These are phyloP conservation scores for Lichtheimia ramosa DNA, from an alignment of 371 early-diverging fungal genomes.

Conservation along the genomic window DNA sequence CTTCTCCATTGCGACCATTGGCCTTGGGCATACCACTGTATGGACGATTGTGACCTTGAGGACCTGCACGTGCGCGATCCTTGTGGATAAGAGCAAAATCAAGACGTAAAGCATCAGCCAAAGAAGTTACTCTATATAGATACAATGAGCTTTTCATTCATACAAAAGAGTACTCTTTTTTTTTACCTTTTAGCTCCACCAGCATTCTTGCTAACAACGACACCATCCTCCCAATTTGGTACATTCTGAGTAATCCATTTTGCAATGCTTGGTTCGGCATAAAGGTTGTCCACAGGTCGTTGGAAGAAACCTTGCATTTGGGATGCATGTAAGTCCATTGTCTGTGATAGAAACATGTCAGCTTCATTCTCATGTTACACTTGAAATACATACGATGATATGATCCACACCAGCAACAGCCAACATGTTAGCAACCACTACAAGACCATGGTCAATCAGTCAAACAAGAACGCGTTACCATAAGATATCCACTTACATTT, in stretches of 20 bases:
- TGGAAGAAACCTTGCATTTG: slow-evolving; percentile 98
- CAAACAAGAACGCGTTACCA: background rate
- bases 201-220: slow-evolving; percentile 96
- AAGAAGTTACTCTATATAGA: slow-evolving; percentile 79
- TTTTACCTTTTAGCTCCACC: slow-evolving; percentile 93
- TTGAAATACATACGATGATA: slow-evolving; percentile 68
- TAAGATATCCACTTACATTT: slow-evolving; percentile 61
- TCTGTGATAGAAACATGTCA: slow-evolving; percentile 31
- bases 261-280: slow-evolving; percentile 90
- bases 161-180: background rate
- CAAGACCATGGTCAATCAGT: background rate
- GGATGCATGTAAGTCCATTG: slow-evolving; percentile 92
- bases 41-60: slow-evolving; percentile 56
- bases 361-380: background rate
- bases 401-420: slow-evolving; percentile 95
- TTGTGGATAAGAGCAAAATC: slow-evolving; percentile 96
- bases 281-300: slow-evolving; percentile 93
- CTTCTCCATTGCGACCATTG: slow-evolving; percentile 40
- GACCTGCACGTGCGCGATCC: slow-evolving; percentile 69
- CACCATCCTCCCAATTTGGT: slow-evolving; percentile 75
- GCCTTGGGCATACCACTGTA: slow-evolving; percentile 52
- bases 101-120: slow-evolving; percentile 92
- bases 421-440: slow-evolving; percentile 95
- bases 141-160: background rate
- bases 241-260: slow-evolving; percentile 87